Evolutionary conservation across 2,329 filamentous ascomycete genomes (phyloP).

Genomic region (Ceratocystis smalleyi): DNA sequence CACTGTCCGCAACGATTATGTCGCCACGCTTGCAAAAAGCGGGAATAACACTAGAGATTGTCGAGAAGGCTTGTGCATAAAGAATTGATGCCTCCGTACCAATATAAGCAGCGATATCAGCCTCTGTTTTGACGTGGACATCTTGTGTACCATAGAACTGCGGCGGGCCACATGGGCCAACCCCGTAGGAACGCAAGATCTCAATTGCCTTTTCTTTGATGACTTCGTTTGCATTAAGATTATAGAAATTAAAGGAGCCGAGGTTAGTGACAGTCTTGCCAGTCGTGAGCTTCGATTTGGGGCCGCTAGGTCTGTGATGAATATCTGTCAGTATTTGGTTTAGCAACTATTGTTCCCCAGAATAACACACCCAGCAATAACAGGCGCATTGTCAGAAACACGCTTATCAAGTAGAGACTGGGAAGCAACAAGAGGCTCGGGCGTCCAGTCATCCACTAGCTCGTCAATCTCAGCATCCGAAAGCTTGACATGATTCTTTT

Average conservation of each 20-base stretch:
- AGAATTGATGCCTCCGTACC: constrained; percentile 83
- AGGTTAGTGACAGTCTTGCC: constrained; percentile 87
- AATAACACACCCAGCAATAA: constrained; percentile 62
- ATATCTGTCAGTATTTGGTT: neutral
- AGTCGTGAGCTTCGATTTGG: constrained; percentile 74
- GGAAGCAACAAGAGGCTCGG: constrained; percentile 71
- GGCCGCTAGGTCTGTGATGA: constrained; percentile 61
- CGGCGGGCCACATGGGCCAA: constrained; percentile 89
- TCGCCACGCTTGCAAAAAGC: constrained; percentile 95
- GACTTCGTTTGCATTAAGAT: constrained; percentile 81
- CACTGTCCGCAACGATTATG: constrained; percentile 88
- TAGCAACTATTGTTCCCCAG: neutral
- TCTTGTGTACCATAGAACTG: constrained; percentile 98
- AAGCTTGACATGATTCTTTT: constrained; percentile 76
- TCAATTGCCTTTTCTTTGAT: constrained; percentile 92
- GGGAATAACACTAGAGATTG: constrained; percentile 91
- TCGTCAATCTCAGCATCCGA: constrained; percentile 96
- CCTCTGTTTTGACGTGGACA: constrained; percentile 92
- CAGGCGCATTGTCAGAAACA: constrained; percentile 69
- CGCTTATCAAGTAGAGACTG: constrained; percentile 60
- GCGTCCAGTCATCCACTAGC: constrained; percentile 88
- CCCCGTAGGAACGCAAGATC: constrained; percentile 85
- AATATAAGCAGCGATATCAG: constrained; percentile 79
- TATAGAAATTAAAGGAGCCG: constrained; percentile 93
- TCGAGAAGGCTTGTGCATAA: constrained; percentile 91